Evolutionary conservation across 108 stramenopile genomes (phyloP).

Genomic region (Fragilariopsis cylindrus): DNA sequence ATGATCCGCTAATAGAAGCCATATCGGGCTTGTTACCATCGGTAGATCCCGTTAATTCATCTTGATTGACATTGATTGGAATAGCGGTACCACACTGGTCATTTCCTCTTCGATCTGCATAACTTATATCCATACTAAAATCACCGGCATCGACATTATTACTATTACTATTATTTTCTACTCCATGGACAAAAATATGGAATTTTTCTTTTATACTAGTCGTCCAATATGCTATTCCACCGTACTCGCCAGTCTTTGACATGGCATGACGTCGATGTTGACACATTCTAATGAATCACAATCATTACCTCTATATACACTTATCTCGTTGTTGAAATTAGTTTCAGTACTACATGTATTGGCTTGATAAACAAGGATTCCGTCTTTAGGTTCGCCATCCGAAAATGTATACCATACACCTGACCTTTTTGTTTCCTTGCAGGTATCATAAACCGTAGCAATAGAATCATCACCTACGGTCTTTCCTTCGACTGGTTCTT

Average conservation of each 20-base stretch:
- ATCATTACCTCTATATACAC: neutral
- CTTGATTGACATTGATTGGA: neutral
- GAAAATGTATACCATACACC: slow-evolving; percentile 7
- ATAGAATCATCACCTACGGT: slow-evolving; percentile 1
- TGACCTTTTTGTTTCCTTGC: neutral
- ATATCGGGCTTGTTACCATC: slow-evolving; percentile 9
- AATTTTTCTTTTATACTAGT: neutral
- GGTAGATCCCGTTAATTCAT: neutral
- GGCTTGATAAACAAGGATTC: slow-evolving; percentile 8
- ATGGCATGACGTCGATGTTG: neutral
- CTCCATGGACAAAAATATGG: slow-evolving; percentile 4
- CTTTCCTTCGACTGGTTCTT: neutral
- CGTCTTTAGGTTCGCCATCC: neutral
- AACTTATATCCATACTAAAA: slow-evolving; percentile 2
- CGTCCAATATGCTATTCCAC: neutral
- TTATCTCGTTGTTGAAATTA: neutral
- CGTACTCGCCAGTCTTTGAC: neutral
- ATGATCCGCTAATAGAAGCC: neutral
- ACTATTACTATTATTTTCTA: neutral
- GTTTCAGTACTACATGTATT: slow-evolving; percentile 12
- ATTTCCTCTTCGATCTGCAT: neutral
- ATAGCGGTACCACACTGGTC: slow-evolving; percentile 8
- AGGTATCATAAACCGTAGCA: neutral
- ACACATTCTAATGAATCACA: neutral
- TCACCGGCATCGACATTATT: neutral